phyloP scores from a whole-genome alignment of 441 rosid genomes.

The Gossypium davidsonii region DNA sequence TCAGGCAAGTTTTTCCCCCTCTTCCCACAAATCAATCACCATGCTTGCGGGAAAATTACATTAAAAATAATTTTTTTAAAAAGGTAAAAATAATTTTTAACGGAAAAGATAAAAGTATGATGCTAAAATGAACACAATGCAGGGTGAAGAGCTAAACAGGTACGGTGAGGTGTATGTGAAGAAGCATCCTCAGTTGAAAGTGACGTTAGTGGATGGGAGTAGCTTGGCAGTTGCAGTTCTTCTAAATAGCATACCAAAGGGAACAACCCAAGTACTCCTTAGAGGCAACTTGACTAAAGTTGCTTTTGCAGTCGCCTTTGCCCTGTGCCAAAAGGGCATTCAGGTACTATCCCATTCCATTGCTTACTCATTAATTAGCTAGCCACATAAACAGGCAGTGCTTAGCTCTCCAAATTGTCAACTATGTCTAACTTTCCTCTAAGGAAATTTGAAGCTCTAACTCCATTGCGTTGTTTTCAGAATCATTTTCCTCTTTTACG shows the following conservation, averaged over 20 bases:
- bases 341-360: background rate
- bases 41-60: background rate
- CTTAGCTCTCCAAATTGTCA: background rate
- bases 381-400: background rate
- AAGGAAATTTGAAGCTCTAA: background rate
- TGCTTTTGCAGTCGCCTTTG: slow-evolving; percentile 35
- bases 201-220: slow-evolving; percentile 65
- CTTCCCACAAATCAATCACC: background rate
- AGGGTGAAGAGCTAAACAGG: slow-evolving; percentile 47
- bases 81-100: no score
- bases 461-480: background rate
- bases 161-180: slow-evolving; percentile 38
- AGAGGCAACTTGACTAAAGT: slow-evolving; percentile 44
- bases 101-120: background rate
- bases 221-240: slow-evolving; percentile 54
- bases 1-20: slow-evolving; percentile 36
- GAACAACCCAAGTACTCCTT: slow-evolving; percentile 42
- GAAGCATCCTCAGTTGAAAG: slow-evolving; percentile 40
- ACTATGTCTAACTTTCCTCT: background rate
- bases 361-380: background rate
- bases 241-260: slow-evolving; percentile 50
- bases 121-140: slow-evolving; percentile 4
- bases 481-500: no score
- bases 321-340: background rate
- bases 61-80: no score